Percentiles rank a stretch among this genome's conserved stretches.
Conservation (phyloP, 2,329 filamentous ascomycete species). For the Endocalyx cinctus region DNA sequence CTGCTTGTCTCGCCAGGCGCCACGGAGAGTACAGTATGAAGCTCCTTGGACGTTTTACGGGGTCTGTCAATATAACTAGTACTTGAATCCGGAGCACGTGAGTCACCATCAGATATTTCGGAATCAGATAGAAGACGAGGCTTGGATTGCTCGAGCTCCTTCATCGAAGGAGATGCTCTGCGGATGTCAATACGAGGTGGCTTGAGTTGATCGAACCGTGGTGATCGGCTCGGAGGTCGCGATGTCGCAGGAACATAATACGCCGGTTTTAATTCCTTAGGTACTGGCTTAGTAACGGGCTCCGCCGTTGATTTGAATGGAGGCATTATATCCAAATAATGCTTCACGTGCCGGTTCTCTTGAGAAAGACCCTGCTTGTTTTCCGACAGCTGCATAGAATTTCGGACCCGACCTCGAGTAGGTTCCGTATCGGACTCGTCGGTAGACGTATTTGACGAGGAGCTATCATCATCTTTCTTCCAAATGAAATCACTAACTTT, state of each 20-base stretch:
- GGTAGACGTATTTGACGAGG: slow-evolving; percentile 36
- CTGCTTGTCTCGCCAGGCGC: slow-evolving; percentile 11
- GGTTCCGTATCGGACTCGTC: slow-evolving; percentile 47
- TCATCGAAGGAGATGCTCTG: slow-evolving; percentile 34
- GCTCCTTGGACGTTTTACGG: slow-evolving; percentile 30
- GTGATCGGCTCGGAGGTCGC: slow-evolving; percentile 35
- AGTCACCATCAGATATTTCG: slow-evolving; percentile 37
- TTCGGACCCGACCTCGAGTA: slow-evolving; percentile 33
- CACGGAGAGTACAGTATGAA: slow-evolving; percentile 28
- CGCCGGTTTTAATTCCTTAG: slow-evolving; percentile 14
- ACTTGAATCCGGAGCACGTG: slow-evolving; percentile 19
- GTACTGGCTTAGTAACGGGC: slow-evolving; percentile 13
- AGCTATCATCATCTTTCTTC: slow-evolving; percentile 42
- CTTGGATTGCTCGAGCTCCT: slow-evolving; percentile 18
- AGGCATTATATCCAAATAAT: slow-evolving; percentile 50
- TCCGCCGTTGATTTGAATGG: slow-evolving; percentile 38
- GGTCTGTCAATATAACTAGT: slow-evolving; percentile 24
- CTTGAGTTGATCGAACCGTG: slow-evolving; percentile 44
- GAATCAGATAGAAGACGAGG: slow-evolving; percentile 20
- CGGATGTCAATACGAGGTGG: slow-evolving; percentile 45
- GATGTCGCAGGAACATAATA: slow-evolving; percentile 18
- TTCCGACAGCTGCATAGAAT: slow-evolving; percentile 29
- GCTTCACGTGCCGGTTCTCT: slow-evolving; percentile 32
- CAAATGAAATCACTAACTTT: slow-evolving; percentile 54
- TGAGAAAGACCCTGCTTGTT: slow-evolving; percentile 15